Base-by-base conservation (phyloP, 75 land plant genomes). In the Cunninghamia lanceolata region DNA sequence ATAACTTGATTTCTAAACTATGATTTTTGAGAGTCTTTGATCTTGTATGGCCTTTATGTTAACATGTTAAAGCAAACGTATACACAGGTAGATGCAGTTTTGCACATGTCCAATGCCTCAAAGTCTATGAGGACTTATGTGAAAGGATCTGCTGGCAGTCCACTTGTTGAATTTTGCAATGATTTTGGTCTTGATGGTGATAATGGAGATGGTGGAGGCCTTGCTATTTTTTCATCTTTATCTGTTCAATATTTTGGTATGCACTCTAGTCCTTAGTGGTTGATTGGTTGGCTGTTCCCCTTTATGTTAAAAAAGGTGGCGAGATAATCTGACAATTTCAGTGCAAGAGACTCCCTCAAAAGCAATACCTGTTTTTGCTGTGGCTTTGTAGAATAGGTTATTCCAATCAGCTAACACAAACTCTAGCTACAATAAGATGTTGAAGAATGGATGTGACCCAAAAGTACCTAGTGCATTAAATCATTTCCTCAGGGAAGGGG, bases 141-240 rank as follows among this genome's bases (percentile, higher is more conserved):
- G 42, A 92, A 89, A 87, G 91, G 92, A n/a, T 30, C 88, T 43
- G 89, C 84, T 17, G 87, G 74, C 47, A 91, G 91, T 82, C 89
- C 93, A 68, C 86, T 93, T 82, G 86, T 90, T 77, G 87, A 87
- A 82, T 94, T 91, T 87, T 89, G 92, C 52, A 82, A 59, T 76
- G 84, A 83, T 56, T 84, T 84, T 38, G 88, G 87, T 15, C 89
- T 90, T 45, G 85, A 85, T 30, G 87, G 86, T 84, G 95, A 94
- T 83, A 16, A 83, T 78, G 95, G 95, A 19, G 95, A 94, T 89
- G 93, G 95, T 73, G 94, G 90, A 82, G 95, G 94, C 16, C 83
- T 90, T 28, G 85, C 95, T 87, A 91, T 93, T 16, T 94, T 94
- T 87, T 83, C 91, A 85, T 90, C 88, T 46, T 86, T 89, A 82